Base-by-base conservation (phyloP, 257 asterid genomes). In the Cordia subcordata region DNA sequence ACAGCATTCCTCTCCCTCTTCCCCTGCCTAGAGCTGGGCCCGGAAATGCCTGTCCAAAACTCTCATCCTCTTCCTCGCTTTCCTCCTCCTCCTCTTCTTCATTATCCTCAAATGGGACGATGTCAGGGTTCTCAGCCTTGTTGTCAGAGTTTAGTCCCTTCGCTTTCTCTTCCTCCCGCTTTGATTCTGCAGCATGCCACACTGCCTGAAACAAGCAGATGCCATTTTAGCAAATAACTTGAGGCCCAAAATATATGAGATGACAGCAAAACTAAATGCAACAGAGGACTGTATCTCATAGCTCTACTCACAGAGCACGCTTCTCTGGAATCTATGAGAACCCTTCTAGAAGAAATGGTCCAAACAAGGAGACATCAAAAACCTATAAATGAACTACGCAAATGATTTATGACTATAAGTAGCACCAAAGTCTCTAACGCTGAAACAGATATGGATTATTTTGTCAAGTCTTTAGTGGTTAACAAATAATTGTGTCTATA, bases 71-170 rank as follows among this genome's bases (percentile, higher is more conserved):
- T 61, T 89, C 95, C 61, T 86, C 94, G 40, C 85, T 78, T 75
- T 86, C 96, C 60, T 86, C 96, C 54, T 89, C 96, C 72, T 88
- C 95, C 68, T 89, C 97, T 68, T 89, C 95, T 74, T 89, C 95
- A 46, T 89, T 84, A 67, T 89, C 94, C 73, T 86, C 96, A 44
- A 89, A 89, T 19, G 91, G 91, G 38, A 84, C 90, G 53, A 89
- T 84, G 64, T 89, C 94, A 18, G 95, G 95, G 59, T 84, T 82
- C 69, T 80, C 95, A 45, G 55, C 73, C 55, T 77, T 86, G 53
- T 67, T 82, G 16, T 82, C 94, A 6, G 76, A 72, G 74, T 76
- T 76, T 59, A 89, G 73, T 57, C 94, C 95, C 77, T 84, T 86
- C 8, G 87, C 96, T 67, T 82, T 86, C 71, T 89, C 95, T 76